Base-by-base conservation (phyloP, 495 filamentous ascomycete species). In the Penicillium pulvis region DNA sequence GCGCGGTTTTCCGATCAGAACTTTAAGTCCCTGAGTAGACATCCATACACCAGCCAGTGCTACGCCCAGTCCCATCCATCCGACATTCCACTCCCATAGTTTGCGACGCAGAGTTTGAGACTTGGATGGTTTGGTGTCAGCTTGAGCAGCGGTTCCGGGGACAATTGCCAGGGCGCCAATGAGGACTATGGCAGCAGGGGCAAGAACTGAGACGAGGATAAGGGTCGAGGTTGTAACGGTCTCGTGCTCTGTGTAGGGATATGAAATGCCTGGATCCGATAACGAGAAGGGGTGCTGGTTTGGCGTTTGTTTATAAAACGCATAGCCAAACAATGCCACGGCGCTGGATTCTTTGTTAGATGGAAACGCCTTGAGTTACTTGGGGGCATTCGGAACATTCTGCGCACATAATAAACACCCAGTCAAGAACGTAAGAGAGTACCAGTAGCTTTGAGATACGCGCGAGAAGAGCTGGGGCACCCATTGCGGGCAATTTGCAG, bases 61-160 rank as follows among this genome's bases (percentile, higher is more conserved):
- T 12, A 90, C 61, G 0, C 59, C 86, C 5, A 90, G 71, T 0
- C 87, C 87, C 66, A 89, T 74, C 82, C 83, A 85, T 14, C 81
- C 86, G 3, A 77, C 81, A 60, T 88, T 85, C 78, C 80, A 84
- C 62, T 87, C 86, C 83, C 87, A 90, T 78, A 60, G 54, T 43
- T 64, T 69, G 54, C 61, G 63, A 42, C 53, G 61, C 85, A 90
- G 79, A 45, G 56, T 36, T 55, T 69, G 60, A 45, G 60, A 39
- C 31, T 50, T 59, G 3, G 78, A 70, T 4, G 72, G 31, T 23
- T 60, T 64, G 9, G 51, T 6, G 8, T 56, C 58, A 5, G 36
- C 60, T 36, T 55, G 61, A 6, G 60, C 67, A 3, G 65, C 63
- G 7, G 75, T 75, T 5, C 80, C 78, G 3, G 82, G 82, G 1